Conservation (phyloP, 257 asterid genomes). For the Thymus quinquecostatus region DNA sequence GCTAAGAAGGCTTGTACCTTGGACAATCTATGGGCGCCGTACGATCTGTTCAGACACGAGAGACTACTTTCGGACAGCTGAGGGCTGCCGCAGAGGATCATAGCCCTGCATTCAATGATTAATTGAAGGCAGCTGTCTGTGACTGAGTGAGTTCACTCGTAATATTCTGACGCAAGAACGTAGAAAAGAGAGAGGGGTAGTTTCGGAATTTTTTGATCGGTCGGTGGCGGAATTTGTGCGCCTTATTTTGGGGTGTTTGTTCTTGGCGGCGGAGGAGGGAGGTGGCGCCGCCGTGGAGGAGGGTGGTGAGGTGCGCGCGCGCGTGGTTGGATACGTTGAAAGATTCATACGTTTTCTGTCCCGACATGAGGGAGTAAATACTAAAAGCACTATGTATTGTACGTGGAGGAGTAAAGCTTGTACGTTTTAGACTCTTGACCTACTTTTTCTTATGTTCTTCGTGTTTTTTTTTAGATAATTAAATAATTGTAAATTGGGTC, state of each 20-base stretch:
- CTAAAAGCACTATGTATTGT: background rate
- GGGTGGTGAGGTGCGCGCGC: background rate
- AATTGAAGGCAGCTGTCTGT: slow-evolving; percentile 12
- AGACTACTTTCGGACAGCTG: slow-evolving; percentile 58
- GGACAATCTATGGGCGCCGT: slow-evolving; percentile 80
- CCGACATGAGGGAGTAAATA: background rate
- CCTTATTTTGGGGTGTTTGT: background rate
- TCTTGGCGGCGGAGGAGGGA: slow-evolving; percentile 27
- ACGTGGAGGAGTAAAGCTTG: slow-evolving; percentile 9
- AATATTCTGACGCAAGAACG: slow-evolving; percentile 24
- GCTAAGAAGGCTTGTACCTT: slow-evolving; percentile 75
- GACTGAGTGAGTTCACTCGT: slow-evolving; percentile 41
- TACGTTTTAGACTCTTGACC: slow-evolving; percentile 22
- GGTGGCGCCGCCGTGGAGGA: slow-evolving; percentile 37
- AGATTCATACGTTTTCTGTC: slow-evolving; percentile 35
- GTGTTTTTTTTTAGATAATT: slow-evolving; percentile 1
- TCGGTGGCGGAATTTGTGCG: background rate
- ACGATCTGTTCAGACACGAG: slow-evolving; percentile 59
- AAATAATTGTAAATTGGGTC: background rate
- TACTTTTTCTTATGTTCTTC: background rate
- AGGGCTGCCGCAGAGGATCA: slow-evolving; percentile 34
- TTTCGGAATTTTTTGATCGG: slow-evolving; percentile 8
- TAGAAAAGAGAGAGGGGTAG: slow-evolving; percentile 36
- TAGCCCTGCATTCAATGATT: slow-evolving; percentile 29
- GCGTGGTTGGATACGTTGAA: slow-evolving; percentile 13